Percentiles rank a stretch among this genome's conserved stretches.
phyloP scores from a whole-genome alignment of 768 basidiomycete genomes.

The Hericium coralloides region DNA sequence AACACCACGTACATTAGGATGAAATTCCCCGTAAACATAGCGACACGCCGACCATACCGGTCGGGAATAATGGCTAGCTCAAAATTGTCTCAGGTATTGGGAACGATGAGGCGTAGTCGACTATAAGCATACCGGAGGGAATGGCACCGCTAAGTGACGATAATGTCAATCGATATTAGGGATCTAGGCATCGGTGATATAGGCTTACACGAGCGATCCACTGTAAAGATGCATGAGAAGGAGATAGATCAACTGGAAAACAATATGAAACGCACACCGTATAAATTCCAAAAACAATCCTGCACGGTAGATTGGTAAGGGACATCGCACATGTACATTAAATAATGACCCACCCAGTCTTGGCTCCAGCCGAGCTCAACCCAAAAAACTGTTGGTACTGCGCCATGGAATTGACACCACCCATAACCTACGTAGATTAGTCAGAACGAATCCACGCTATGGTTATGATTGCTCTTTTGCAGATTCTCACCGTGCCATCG shows the following conservation, averaged over 20 bases:
- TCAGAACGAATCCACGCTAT: background rate
- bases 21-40: slow-evolving; percentile 40
- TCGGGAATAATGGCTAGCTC: slow-evolving; percentile 36
- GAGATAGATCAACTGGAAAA: background rate
- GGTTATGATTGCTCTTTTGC: background rate
- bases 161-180: background rate
- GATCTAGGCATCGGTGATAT: background rate
- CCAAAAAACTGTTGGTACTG: slow-evolving; percentile 37
- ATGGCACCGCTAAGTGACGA: slow-evolving; percentile 30
- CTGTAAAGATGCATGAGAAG: background rate
- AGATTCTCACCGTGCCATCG: slow-evolving; percentile 36
- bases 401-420: slow-evolving; percentile 42
- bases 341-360: slow-evolving; percentile 27
- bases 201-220: slow-evolving; percentile 4
- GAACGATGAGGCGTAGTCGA: background rate
- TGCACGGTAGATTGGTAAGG: slow-evolving; percentile 5
- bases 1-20: slow-evolving; percentile 30
- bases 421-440: slow-evolving; percentile 32
- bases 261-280: slow-evolving; percentile 24
- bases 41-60: slow-evolving; percentile 38
- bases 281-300: slow-evolving; percentile 47
- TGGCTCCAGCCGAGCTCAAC: slow-evolving; percentile 31
- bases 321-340: background rate
- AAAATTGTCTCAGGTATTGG: background rate
- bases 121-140: slow-evolving; percentile 28